A percentile compares a stretch with the other conserved stretches of the same genome.
Conservation (phyloP, 352 stramenopile species). For the Phytophthora crassamura region DNA sequence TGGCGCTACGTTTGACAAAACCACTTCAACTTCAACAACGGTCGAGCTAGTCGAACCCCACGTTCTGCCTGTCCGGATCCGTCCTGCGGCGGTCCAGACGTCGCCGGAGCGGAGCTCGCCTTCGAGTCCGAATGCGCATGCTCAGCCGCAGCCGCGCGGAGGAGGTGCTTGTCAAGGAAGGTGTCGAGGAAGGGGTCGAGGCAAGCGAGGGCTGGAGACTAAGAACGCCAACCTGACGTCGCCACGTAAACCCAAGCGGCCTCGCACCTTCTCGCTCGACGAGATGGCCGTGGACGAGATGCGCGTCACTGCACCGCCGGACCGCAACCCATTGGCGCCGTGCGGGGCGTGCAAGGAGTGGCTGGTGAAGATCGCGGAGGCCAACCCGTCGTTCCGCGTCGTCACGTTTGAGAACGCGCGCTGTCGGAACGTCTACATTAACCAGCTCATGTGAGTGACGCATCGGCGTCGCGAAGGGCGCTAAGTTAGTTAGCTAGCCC, state of each 20-base stretch:
- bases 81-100: slow-evolving; percentile 17
- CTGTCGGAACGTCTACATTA: slow-evolving; percentile 94
- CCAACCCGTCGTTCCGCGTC: slow-evolving; percentile 97
- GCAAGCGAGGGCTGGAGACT: slow-evolving; percentile 35
- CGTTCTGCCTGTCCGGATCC: slow-evolving; percentile 23
- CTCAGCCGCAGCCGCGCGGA: neutral
- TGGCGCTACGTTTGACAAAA: slow-evolving; percentile 27
- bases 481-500: neutral
- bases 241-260: slow-evolving; percentile 79
- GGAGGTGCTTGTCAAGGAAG: neutral
- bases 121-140: slow-evolving; percentile 1
- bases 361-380: slow-evolving; percentile 99
- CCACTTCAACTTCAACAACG: slow-evolving; percentile 35
- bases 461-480: slow-evolving; percentile 5
- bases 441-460: slow-evolving; percentile 77
- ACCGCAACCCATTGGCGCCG: slow-evolving; percentile 97
- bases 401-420: slow-evolving; percentile 96
- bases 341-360: slow-evolving; percentile 99
- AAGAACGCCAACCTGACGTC: slow-evolving; percentile 42
- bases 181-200: slow-evolving; percentile 19
- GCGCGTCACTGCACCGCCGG: slow-evolving; percentile 40
- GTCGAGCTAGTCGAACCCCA: slow-evolving; percentile 9
- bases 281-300: slow-evolving; percentile 60
- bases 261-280: slow-evolving; percentile 85
- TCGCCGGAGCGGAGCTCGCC: neutral